A percentile compares a stretch with the other conserved stretches of the same genome.
Conservation (phyloP, 768 basidiomycete genomes). For the Termitomyces eurrhizus region DNA sequence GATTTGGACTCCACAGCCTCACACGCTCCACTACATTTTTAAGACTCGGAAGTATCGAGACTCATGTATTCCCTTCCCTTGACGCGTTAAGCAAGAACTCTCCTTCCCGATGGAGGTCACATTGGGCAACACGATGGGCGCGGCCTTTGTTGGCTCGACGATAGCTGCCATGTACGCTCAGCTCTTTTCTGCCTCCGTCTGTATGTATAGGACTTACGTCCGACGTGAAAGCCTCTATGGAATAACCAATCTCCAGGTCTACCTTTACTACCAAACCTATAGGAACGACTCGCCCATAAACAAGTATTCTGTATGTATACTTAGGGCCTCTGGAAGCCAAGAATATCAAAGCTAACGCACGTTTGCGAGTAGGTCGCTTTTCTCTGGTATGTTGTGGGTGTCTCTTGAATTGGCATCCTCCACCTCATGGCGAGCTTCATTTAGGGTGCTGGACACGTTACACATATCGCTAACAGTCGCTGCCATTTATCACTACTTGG, state of each 20-base stretch:
- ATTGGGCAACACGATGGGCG: constrained; percentile 26
- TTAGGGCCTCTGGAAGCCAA: background rate
- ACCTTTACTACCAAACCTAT: constrained; percentile 21
- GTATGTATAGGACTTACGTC: too few relatives aligned
- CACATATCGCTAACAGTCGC: constrained; percentile 23
- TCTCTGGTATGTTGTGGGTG: constrained; percentile 15
- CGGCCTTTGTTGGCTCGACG: constrained; percentile 23
- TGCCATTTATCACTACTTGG: constrained; percentile 26
- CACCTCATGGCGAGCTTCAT: background rate
- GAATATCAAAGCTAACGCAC: background rate
- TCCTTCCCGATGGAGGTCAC: constrained; percentile 5
- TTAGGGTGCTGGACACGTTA: constrained; percentile 21
- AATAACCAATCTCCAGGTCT: constrained; percentile 21
- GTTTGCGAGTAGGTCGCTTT: constrained; percentile 14
- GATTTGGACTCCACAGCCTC: background rate
- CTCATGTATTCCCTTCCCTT: background rate
- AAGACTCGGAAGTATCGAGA: background rate
- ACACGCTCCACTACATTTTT: background rate
- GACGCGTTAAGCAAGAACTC: background rate
- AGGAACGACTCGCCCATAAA: constrained; percentile 20
- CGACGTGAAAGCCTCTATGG: constrained; percentile 13
- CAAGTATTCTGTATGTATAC: constrained; percentile 17
- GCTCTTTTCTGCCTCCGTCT: background rate
- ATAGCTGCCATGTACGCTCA: constrained; percentile 24
- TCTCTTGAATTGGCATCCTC: background rate